These are phyloP conservation scores for Rhynchospora breviuscula DNA, from an alignment of 176 grass and related monocot species.

Conservation along the genomic window DNA sequence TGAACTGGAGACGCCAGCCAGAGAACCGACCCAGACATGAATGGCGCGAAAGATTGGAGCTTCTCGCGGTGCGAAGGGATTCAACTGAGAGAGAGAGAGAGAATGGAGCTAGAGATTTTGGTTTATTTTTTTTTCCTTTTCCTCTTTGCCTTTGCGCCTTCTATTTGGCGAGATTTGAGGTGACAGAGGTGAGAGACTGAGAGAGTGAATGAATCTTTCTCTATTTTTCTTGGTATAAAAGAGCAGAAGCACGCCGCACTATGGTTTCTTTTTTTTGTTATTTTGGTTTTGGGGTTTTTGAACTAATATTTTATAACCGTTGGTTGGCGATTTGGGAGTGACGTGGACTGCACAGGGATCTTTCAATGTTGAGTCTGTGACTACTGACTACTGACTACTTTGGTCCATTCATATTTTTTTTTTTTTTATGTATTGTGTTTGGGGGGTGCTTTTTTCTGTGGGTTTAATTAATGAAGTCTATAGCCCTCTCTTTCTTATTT, in stretches of 20 bases:
- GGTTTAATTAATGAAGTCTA: constrained; percentile 4
- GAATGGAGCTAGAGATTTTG: background rate
- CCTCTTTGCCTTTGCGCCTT: background rate
- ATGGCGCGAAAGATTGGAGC: constrained; percentile 9
- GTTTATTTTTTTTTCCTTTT: background rate
- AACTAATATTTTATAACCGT: constrained; percentile 1
- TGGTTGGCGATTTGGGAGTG: background rate
- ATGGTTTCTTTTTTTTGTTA: background rate
- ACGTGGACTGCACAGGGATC: background rate
- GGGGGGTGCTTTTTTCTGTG: background rate
- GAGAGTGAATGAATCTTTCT: background rate
- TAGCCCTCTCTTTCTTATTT: too few species aligned
- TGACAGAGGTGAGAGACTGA: background rate
- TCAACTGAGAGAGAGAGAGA: background rate
- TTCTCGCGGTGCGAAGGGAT: background rate
- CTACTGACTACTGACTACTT: background rate
- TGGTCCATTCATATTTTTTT: background rate
- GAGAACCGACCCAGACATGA: constrained; percentile 23
- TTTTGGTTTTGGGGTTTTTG: background rate
- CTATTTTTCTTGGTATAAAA: too few species aligned
- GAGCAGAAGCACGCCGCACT: background rate
- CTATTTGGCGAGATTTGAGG: background rate
- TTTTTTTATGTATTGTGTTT: background rate
- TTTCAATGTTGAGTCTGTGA: background rate
- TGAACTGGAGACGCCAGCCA: constrained; percentile 11